Conservation (phyloP, 1,139 yeast species). For the Scheffersomyces illinoinensis region DNA sequence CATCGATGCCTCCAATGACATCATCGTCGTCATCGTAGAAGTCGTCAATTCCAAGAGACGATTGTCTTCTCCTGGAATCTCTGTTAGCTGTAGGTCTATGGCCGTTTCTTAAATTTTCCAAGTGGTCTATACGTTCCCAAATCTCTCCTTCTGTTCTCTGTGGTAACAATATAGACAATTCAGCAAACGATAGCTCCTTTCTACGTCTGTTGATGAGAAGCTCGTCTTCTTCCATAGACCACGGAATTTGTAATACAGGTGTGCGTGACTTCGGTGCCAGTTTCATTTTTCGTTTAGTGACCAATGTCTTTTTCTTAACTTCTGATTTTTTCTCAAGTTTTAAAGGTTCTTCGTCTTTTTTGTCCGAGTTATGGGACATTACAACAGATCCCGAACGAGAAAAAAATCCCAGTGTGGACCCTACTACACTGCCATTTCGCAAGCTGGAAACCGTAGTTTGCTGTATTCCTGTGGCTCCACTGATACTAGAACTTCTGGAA, state of each 20-base stretch:
- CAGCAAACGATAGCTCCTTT: slow-evolving; percentile 69
- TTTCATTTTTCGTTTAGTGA: not conserved
- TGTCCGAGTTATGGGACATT: slow-evolving; percentile 38
- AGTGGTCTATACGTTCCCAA: slow-evolving; percentile 56
- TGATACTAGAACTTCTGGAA: slow-evolving; percentile 40
- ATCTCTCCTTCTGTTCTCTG: slow-evolving; percentile 76
- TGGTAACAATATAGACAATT: slow-evolving; percentile 71
- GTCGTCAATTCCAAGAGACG: slow-evolving; percentile 46
- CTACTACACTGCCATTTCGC: slow-evolving; percentile 41
- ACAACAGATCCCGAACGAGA: slow-evolving; percentile 50
- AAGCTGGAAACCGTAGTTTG: slow-evolving; percentile 41
- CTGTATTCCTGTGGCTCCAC: slow-evolving; percentile 34
- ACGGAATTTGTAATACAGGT: slow-evolving; percentile 41
- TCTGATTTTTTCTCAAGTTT: slow-evolving; percentile 16
- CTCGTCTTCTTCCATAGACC: slow-evolving; percentile 75
- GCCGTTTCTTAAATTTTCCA: slow-evolving; percentile 51
- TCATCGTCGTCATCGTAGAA: slow-evolving; percentile 41
- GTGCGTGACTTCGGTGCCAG: slow-evolving; percentile 9
- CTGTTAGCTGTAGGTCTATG: slow-evolving; percentile 35
- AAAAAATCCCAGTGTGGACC: slow-evolving; percentile 31
- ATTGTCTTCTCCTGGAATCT: slow-evolving; percentile 36
- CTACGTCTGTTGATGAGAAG: slow-evolving; percentile 57
- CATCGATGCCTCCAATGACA: slow-evolving; percentile 38
- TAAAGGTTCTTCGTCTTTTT: slow-evolving; percentile 27
- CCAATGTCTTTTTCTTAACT: slow-evolving; percentile 3